Conservation (phyloP, 306 rosid genomes). For the Ziziphus jujuba region DNA sequence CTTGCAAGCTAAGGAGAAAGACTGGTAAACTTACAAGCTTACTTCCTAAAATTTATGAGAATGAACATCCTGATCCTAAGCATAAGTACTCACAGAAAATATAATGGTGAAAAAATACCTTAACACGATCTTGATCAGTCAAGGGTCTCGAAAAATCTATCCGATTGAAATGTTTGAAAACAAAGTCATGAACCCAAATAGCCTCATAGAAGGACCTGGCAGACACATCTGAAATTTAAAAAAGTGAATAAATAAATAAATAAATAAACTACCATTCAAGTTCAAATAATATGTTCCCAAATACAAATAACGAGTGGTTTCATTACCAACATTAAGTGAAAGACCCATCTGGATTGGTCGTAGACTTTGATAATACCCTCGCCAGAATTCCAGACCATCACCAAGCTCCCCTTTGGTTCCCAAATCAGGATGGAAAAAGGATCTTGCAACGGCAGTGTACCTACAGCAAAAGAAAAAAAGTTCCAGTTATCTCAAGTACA, state of each 20-base stretch:
- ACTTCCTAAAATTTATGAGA: no score
- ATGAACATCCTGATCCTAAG: no score
- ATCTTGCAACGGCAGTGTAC: constrained; percentile 19
- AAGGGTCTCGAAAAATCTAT: constrained; percentile 37
- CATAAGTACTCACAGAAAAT: no score
- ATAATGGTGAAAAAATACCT: constrained; percentile 42
- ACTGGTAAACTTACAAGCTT: no score
- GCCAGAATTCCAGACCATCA: constrained; percentile 28
- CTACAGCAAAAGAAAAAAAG: neutral
- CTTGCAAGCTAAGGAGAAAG: no score
- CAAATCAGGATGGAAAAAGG: constrained; percentile 11
- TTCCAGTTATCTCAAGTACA: constrained; percentile 27
- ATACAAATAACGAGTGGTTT: neutral
- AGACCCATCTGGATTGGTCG: constrained; percentile 48
- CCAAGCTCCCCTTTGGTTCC: constrained; percentile 12
- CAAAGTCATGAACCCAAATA: constrained; percentile 39
- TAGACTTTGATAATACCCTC: constrained; percentile 25
- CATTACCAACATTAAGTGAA: constrained; percentile 53
- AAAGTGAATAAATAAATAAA: constrained; percentile 24
- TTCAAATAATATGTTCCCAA: neutral
- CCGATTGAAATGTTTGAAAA: constrained; percentile 27
- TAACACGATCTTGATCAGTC: constrained; percentile 48
- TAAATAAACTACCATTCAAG: constrained; percentile 33
- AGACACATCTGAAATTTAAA: constrained; percentile 53
- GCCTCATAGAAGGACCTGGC: constrained; percentile 71